Base-by-base conservation (phyloP, 2,329 filamentous ascomycete species). In the Botrytis porri region DNA sequence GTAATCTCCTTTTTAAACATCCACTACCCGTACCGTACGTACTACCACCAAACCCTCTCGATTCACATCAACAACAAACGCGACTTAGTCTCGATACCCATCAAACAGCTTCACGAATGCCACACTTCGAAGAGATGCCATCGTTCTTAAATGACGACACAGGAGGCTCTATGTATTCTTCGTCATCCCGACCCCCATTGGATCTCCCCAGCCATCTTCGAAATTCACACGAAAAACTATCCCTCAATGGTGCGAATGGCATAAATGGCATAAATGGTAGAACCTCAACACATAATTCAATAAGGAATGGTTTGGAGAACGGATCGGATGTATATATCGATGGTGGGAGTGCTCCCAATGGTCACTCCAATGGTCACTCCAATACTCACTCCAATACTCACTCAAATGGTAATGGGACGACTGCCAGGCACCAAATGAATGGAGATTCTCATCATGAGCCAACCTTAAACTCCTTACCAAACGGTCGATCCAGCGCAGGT, bases 391-490 rank as follows among this genome's bases (percentile, higher is more conserved):
- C 48, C 3, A n/a, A 48, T 18, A 18, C 41, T 64, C 48, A 54
- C 48, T 39, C 69, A 57, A 71, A 64, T 64, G 45, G 64, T 29
- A 61, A 62, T n/a, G 74, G 73, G 60, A 73, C 64, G 45, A 73
- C 69, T n/a, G 74, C 69, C 22, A 74, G 75, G 57, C 54, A 71
- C 25, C 76, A 76, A 39, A 74, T 74, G 73, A 81, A 80, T 77
- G 80, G 79, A 32, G 79, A 80, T 65, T 75, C 76, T 71, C 70
- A 74, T 29, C 75, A 76, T 71, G 79, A 81, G 66, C 86, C 88
- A 79, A 90, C 86, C 82, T 87, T 90, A 83, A 88, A 85, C 81
- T 86, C 88, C 54, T 79, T 88, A 79, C 85, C 87, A 77, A 90
- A 90, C 80, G 88, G 86, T 76, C 85, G 84, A 77, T 83, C 85